phyloP scores from a whole-genome alignment of 805 yeast species.

The Nakazawaea molendinolei region DNA sequence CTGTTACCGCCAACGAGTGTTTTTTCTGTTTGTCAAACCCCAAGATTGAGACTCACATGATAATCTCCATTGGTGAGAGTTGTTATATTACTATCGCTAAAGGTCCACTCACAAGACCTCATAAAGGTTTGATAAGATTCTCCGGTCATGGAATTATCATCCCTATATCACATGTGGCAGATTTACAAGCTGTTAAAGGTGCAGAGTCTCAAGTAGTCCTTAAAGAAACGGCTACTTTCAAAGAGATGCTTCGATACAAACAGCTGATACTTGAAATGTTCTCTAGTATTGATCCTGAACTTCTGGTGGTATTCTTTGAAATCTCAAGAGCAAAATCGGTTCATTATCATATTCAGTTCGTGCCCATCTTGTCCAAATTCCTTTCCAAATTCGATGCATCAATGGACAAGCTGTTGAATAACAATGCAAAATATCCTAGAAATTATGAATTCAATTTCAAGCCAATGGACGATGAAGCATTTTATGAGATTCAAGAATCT shows the following conservation, averaged over 20 bases:
- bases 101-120: conserved; percentile 69
- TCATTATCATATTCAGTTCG: conserved; percentile 71
- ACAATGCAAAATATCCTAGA: conserved; percentile 39
- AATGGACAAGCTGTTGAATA: conserved; percentile 37
- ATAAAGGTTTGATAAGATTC: conserved; percentile 38
- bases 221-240: conserved; percentile 25
- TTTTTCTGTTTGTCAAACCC: conserved; percentile 84
- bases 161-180: conserved; percentile 70
- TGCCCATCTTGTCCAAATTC: conserved; percentile 54
- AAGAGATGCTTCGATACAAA: conserved; percentile 45
- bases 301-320: conserved; percentile 60
- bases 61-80: conserved; percentile 63
- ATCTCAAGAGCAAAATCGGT: conserved; percentile 57
- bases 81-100: conserved; percentile 74
- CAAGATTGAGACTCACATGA: conserved; percentile 70
- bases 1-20: conserved; percentile 55
- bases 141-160: conserved; percentile 80
- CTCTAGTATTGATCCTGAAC: conserved; percentile 26
- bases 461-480: conserved; percentile 17
- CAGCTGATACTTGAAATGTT: conserved; percentile 44
- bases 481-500: conserved; percentile 20
- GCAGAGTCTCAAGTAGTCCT: conserved; percentile 19
- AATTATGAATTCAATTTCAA: conserved; percentile 39
- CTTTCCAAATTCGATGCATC: conserved; percentile 34
- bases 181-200: conserved; percentile 20